Conservation (phyloP, 495 filamentous ascomycete species). For the Neurospora intermedia region DNA sequence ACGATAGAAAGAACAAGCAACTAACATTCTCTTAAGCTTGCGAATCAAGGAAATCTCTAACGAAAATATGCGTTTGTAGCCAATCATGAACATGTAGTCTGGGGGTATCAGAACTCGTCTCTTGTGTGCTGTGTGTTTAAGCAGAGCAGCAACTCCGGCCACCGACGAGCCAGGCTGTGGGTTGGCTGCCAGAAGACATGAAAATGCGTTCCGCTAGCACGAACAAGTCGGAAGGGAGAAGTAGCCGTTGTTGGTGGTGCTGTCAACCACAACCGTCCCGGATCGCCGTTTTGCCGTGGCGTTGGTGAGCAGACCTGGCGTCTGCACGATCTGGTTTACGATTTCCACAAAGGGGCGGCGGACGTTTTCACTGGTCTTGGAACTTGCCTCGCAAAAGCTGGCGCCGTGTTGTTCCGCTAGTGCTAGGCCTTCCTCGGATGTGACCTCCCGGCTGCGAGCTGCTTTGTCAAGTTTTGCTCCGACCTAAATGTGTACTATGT, state of each 20-base stretch:
- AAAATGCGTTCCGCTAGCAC: slow-evolving; percentile 6
- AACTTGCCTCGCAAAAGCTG: slow-evolving; percentile 45
- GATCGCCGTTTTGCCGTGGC: slow-evolving; percentile 11
- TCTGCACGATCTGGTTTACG: slow-evolving; percentile 41
- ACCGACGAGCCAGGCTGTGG: neutral
- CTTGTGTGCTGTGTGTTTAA: neutral
- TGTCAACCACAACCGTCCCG: slow-evolving; percentile 8
- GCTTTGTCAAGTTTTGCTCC: slow-evolving; percentile 47
- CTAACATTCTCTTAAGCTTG: neutral
- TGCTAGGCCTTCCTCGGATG: slow-evolving; percentile 38
- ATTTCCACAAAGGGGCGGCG: slow-evolving; percentile 43
- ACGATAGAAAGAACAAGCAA: neutral
- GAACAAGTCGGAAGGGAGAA: slow-evolving; percentile 7
- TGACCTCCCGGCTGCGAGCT: slow-evolving; percentile 32
- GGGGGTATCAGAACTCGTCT: neutral
- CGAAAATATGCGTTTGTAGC: neutral
- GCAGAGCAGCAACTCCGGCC: neutral
- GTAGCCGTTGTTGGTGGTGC: neutral
- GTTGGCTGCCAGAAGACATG: neutral
- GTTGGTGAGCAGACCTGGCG: slow-evolving; percentile 29
- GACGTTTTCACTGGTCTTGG: slow-evolving; percentile 45
- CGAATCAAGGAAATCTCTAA: neutral
- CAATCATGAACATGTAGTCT: neutral
- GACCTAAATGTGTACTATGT: slow-evolving; percentile 22
- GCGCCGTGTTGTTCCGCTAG: slow-evolving; percentile 38